Base-by-base conservation (phyloP, 1,139 yeast species). In the Candida sp. region DNA sequence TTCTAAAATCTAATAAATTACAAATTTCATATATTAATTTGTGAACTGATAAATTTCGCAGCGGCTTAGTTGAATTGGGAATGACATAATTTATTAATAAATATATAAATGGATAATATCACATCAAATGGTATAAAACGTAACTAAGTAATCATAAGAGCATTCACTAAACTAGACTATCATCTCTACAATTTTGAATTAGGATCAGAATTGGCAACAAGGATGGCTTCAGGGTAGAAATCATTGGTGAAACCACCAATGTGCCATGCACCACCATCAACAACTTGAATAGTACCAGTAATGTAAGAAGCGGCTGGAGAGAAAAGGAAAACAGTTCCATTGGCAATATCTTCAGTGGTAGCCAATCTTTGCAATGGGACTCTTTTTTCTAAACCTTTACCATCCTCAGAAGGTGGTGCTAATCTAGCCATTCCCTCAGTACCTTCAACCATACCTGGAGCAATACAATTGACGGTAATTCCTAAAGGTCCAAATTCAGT, bases 241-340 rank as follows among this genome's bases (percentile, higher is more conserved):
- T 62, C 63, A 32, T 64, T 65, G 51, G 58, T 52, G 52, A 48
- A 38, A 8, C 57, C 75, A 23, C 89, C 93, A 56, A 80, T 68
- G 58, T 89, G 96, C 97, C 97, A 90, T 45, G 79, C 75, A 2
- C 84, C 98, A 43, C 98, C 98, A 63, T 91, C 99, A 9, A 91
- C 97, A 11, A 89, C 85, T 38, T 80, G 72, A 22, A 84, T 70
- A 3, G 89, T 81, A 12, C 98, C 98, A 9, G 86, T 82, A 33
- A 91, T 76, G 60, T 83, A 91, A 12, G 73, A 57, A 4, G 93
- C 88, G 4, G 97, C 96, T 2, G 85, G 84, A 30, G 96, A 86
- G 57, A 91, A 86, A 53, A 91, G 68, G 60, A 73, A 91, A 1
- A 87, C 87, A 0, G 98, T 90, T 2, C 95, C 82, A 51, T 91